phyloP scores from a whole-genome alignment of 2,329 filamentous ascomycete genomes.

The Aciculosporium take region DNA sequence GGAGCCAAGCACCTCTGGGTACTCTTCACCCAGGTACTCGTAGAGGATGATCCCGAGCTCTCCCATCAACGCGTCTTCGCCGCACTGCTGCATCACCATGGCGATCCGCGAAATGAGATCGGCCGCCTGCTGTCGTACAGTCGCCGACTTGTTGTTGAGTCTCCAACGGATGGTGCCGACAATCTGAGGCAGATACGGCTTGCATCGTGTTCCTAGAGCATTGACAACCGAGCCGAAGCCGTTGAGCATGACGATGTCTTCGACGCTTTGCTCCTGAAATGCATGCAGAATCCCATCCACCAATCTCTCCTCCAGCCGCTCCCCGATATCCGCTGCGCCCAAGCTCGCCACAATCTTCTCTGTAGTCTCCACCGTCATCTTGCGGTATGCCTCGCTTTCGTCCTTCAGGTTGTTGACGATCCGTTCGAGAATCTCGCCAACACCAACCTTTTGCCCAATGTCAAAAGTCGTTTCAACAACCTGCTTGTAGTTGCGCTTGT shows the following conservation, averaged over 20 bases:
- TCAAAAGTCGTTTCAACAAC: slow-evolving; percentile 98
- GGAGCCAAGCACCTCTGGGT: slow-evolving; percentile 91
- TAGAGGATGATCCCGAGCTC: slow-evolving; percentile 91
- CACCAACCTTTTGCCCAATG: slow-evolving; percentile 93
- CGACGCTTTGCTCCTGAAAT: slow-evolving; percentile 95
- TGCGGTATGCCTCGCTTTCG: slow-evolving; percentile 92
- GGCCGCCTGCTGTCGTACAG: slow-evolving; percentile 90
- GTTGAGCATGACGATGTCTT: slow-evolving; percentile 91
- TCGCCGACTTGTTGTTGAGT: slow-evolving; percentile 94
- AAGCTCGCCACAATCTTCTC: slow-evolving; percentile 92
- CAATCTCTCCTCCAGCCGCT: slow-evolving; percentile 80
- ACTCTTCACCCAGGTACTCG: slow-evolving; percentile 96
- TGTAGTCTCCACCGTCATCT: slow-evolving; percentile 97
- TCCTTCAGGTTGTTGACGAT: slow-evolving; percentile 95
- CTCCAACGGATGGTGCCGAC: slow-evolving; percentile 93
- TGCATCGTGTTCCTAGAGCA: slow-evolving; percentile 81
- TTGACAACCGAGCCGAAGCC: slow-evolving; percentile 97
- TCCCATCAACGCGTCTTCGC: slow-evolving; percentile 88
- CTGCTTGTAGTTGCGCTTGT: slow-evolving; percentile 94
- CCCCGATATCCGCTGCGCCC: slow-evolving; percentile 85
- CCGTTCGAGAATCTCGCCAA: slow-evolving; percentile 83
- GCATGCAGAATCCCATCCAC: slow-evolving; percentile 91
- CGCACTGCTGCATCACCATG: slow-evolving; percentile 98
- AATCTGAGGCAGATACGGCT: slow-evolving; percentile 92
- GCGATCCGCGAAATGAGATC: slow-evolving; percentile 94